Percentiles rank a stretch among this genome's conserved stretches.
phyloP scores from a whole-genome alignment of 345 rosid genomes.

The Eucalyptus polyanthemos region DNA sequence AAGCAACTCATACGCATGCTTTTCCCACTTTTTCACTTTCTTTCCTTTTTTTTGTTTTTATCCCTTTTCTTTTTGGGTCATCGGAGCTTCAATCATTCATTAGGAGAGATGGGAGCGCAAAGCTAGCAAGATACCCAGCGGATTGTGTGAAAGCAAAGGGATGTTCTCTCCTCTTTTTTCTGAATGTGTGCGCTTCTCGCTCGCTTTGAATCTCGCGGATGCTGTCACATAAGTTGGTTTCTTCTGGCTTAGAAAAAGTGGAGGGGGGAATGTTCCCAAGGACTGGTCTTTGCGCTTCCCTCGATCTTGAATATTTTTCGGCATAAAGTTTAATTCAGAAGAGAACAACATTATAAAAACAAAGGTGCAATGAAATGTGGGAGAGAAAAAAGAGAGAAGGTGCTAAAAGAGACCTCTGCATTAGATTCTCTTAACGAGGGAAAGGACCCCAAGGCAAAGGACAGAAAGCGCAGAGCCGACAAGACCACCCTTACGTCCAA shows the following conservation, averaged over 20 bases:
- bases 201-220: not conserved
- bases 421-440: not conserved
- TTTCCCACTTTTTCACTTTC: not conserved
- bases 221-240: not conserved
- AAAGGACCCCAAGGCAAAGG: not conserved
- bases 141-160: not conserved
- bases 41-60: fast-evolving
- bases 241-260: not conserved
- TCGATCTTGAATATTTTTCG: not conserved
- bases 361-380: not conserved
- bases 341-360: not conserved
- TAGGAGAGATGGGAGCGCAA: not conserved
- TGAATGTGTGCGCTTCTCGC: not conserved
- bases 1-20: not conserved
- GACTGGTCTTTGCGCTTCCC: not conserved
- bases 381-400: not conserved
- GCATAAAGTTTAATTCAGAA: not conserved
- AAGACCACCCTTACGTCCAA: not conserved
- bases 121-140: not conserved
- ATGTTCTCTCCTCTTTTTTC: not conserved
- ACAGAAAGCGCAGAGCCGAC: not conserved
- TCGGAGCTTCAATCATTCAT: not conserved
- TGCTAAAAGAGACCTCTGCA: not conserved
- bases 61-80: not conserved
- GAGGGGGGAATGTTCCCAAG: not conserved